Percentiles rank a stretch among this genome's conserved stretches.
Conservation (phyloP, 768 basidiomycete species). For the Amanita exitialis region DNA sequence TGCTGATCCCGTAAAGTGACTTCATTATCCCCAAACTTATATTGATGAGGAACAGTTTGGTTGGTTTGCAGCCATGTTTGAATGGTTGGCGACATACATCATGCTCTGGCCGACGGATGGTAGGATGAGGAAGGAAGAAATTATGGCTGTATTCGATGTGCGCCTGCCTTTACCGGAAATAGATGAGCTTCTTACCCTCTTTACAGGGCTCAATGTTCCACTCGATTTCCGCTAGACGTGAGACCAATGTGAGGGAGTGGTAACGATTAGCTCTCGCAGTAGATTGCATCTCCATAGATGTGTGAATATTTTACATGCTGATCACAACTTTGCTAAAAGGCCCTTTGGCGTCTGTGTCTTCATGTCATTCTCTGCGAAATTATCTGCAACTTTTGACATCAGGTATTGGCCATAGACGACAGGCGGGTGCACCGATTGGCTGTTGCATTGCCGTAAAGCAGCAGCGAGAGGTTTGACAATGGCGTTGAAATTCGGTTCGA, state of each 20-base stretch:
- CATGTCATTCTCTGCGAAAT: conserved; percentile 41
- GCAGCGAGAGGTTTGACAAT: conserved; percentile 54
- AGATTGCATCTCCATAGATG: background rate
- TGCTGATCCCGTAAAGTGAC: conserved; percentile 23
- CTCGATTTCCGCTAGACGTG: conserved; percentile 8
- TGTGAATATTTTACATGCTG: background rate
- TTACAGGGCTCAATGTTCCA: conserved; percentile 26
- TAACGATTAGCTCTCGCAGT: background rate
- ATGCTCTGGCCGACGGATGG: conserved; percentile 27
- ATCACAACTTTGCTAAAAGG: conserved; percentile 13
- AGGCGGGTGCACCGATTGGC: conserved; percentile 19
- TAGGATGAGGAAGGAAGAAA: conserved; percentile 26
- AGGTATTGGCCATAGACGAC: conserved; percentile 78
- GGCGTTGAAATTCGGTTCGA: conserved; percentile 82
- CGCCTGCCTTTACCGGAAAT: conserved; percentile 6
- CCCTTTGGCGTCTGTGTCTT: conserved; percentile 9
- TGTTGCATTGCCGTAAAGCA: conserved; percentile 34
- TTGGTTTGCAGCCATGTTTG: conserved; percentile 27
- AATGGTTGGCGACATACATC: conserved; percentile 32
- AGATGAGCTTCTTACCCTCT: background rate
- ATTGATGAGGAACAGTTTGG: conserved; percentile 23
- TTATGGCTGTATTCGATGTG: conserved; percentile 30
- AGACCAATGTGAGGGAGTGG: background rate
- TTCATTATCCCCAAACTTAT: background rate
- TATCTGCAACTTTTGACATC: conserved; percentile 57